Evolutionary conservation across 2,329 filamentous ascomycete genomes (phyloP), one percentile per base, ranked within the genome.

Genomic region (Aphanoascus verrucosus): DNA sequence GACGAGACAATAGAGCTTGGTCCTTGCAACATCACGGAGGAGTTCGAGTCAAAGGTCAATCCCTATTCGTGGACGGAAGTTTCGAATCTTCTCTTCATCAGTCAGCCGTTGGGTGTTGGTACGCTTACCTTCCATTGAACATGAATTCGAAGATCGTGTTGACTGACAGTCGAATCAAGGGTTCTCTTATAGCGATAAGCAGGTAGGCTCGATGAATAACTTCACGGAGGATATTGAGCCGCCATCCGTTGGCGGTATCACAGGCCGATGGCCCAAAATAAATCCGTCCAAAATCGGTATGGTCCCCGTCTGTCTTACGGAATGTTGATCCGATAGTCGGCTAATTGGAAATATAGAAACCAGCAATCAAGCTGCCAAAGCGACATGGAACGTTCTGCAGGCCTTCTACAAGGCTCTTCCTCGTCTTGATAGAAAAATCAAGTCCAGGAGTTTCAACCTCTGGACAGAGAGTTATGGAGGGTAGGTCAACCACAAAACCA

Each of bases 71-170:
- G 78, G 78, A 81, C 74, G 59, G 75, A 80, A 56, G 74, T 75
- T 23, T 78, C 74, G 35, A 82, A 82, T 62, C 68, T 84, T 65
- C 67, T 84, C 8, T 83, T 82, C 65, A 69, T 84, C 49, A 79
- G 78, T 52, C 79, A 83, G 64, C 80, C 80, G 4, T 69, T 79
- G n/a, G 77, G 77, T 34, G 74, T 76, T 28, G 79, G 79, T 69
- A 65, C 44, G 35, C 11, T n/a, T 35, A n/a, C 15, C 15, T 2
- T 17, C 23, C 17, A 15, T 43, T n/a, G 6, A 34, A 9, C 11
- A 28, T 19, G 17, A n/a, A 19, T 28, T 19, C n/a, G 49, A 15
- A 8, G 17, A 45, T 11, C 5, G 19, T 32, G 37, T 48, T n/a
- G n/a, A 23, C 37, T 49, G 14, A 44, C 20, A 12, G n/a, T 23